Percentiles rank a stretch among this genome's conserved stretches.
phyloP scores from a whole-genome alignment of 192 early-diverging fungal species.

The Linnemannia elongata region DNA sequence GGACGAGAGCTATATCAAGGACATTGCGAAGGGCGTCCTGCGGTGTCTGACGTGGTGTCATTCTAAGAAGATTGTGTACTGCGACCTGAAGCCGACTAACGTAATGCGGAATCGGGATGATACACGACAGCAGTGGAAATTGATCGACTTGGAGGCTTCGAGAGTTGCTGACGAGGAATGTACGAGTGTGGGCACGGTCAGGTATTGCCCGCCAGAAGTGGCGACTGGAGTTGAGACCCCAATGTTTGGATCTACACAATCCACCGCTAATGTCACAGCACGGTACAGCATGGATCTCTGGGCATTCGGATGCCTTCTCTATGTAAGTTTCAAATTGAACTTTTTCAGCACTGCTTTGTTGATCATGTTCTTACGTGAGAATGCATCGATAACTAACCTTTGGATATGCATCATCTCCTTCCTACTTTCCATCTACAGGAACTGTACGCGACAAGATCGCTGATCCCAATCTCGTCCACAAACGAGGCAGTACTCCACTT shows the following conservation, averaged over 20 bases:
- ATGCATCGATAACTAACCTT: background rate
- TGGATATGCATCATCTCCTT: background rate
- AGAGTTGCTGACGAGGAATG: constrained; percentile 59
- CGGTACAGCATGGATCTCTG: constrained; percentile 63
- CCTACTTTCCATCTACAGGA: constrained; percentile 29
- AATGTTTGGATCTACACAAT: constrained; percentile 17
- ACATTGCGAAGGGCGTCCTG: constrained; percentile 56
- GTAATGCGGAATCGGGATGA: constrained; percentile 58
- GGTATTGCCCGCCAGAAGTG: constrained; percentile 65
- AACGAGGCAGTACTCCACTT: constrained; percentile 61
- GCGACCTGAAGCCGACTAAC: constrained; percentile 65
- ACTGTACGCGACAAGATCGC: constrained; percentile 56
- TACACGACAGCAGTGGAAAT: constrained; percentile 57
- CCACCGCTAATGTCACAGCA: constrained; percentile 57
- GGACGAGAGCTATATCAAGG: constrained; percentile 25
- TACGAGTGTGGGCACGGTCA: constrained; percentile 59
- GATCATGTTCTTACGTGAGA: background rate
- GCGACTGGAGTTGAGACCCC: constrained; percentile 33
- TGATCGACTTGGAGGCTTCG: constrained; percentile 64
- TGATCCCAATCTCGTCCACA: constrained; percentile 49
- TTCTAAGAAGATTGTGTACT: constrained; percentile 60
- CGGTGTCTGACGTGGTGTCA: constrained; percentile 61
- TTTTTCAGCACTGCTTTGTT: background rate
- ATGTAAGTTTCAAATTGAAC: constrained; percentile 40
- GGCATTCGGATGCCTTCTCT: constrained; percentile 65